A percentile compares a stretch with the other conserved stretches of the same genome.
These are phyloP conservation scores for Rhizoclosmatium sp. DNA, from an alignment of 192 early-diverging fungal species.

Conservation along the genomic window DNA sequence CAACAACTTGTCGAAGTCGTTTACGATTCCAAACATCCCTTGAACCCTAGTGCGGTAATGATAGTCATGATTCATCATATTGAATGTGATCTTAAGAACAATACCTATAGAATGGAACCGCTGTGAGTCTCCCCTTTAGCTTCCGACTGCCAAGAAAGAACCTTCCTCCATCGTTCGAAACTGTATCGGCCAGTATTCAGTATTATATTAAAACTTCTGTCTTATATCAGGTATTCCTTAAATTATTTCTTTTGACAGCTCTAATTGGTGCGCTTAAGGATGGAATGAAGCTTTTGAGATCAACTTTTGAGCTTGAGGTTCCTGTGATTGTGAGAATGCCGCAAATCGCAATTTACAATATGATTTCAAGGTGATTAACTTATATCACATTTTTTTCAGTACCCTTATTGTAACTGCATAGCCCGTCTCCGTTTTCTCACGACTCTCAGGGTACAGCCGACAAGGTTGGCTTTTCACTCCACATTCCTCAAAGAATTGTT, in stretches of 20 bases:
- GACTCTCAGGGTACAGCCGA: background rate
- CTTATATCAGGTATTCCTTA: slow-evolving; percentile 20
- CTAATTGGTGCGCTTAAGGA: slow-evolving; percentile 8
- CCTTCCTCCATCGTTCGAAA: slow-evolving; percentile 26
- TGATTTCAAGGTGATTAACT: background rate
- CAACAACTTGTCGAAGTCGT: slow-evolving; percentile 33
- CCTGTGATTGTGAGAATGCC: slow-evolving; percentile 33
- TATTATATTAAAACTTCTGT: slow-evolving; percentile 29
- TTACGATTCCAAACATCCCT: slow-evolving; percentile 12
- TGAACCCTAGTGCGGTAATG: background rate
- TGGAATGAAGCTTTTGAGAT: slow-evolving; percentile 37
- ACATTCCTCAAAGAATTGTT: slow-evolving; percentile 21
- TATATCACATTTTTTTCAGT: slow-evolving; percentile 1
- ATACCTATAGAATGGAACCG: background rate
- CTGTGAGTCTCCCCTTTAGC: slow-evolving; percentile 22
- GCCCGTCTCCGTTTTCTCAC: slow-evolving; percentile 30
- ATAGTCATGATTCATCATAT: background rate
- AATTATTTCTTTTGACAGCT: no score
- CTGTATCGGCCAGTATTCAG: background rate
- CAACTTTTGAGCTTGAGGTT: slow-evolving; percentile 16
- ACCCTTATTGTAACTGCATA: slow-evolving; percentile 28
- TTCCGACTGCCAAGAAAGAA: slow-evolving; percentile 25
- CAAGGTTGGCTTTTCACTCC: slow-evolving; percentile 22
- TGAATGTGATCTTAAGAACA: background rate
- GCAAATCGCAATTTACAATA: background rate